phyloP scores from a whole-genome alignment of 179 eudicot genomes.

The Beta macrorhiza region DNA sequence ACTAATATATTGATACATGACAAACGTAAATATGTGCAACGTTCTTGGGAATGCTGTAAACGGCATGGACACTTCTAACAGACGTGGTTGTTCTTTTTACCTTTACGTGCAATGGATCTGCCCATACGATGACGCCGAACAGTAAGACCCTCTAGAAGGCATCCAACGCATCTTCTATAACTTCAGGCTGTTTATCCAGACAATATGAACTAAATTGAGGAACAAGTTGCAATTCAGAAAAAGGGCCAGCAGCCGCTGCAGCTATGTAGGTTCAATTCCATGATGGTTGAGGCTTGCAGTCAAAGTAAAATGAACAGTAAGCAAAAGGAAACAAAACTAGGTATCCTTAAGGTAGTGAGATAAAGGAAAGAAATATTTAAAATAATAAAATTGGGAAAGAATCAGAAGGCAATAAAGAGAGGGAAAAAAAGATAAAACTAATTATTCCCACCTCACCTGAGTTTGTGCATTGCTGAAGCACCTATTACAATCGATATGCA shows the following conservation, averaged over 20 bases:
- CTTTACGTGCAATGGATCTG: constrained; percentile 70
- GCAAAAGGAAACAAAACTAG: neutral
- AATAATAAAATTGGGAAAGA: neutral
- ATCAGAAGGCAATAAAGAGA: neutral
- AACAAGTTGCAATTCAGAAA: constrained; percentile 64
- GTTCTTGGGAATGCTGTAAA: neutral
- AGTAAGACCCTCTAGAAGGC: constrained; percentile 69
- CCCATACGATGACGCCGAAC: constrained; percentile 80
- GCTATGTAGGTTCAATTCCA: constrained; percentile 98
- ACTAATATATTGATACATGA: constrained; percentile 22
- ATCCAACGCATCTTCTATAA: constrained; percentile 61
- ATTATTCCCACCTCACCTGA: constrained; percentile 49
- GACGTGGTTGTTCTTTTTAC: constrained; percentile 22
- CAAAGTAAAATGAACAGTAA: constrained; percentile 5
- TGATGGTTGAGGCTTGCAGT: constrained; percentile 85
- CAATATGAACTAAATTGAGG: constrained; percentile 53
- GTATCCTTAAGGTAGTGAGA: neutral
- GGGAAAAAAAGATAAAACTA: neutral
- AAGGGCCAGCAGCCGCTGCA: constrained; percentile 87
- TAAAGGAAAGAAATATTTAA: neutral
- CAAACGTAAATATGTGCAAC: neutral
- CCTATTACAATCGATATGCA: constrained; percentile 75
- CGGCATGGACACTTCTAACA: constrained; percentile 17
- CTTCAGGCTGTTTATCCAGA: constrained; percentile 70
- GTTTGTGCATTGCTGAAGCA: constrained; percentile 94